These are phyloP conservation scores for Suillus luteus DNA, from an alignment of 768 basidiomycete genomes.

Conservation along the genomic window DNA sequence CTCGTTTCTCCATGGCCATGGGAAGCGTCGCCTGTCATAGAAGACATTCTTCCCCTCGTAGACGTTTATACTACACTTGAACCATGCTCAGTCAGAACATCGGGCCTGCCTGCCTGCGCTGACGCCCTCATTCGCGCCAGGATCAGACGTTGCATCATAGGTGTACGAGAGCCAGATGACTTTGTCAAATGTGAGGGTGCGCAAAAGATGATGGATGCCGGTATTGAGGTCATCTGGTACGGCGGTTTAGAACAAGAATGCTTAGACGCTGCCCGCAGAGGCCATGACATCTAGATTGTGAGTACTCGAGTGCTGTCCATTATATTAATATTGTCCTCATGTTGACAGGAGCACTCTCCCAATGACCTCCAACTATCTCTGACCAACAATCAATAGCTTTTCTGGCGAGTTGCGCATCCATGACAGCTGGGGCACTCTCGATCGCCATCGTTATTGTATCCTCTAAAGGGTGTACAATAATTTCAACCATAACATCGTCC, in stretches of 20 bases:
- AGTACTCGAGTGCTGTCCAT: background rate
- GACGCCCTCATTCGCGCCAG: constrained; percentile 75
- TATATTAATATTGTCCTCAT: background rate
- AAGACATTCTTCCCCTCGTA: constrained; percentile 54
- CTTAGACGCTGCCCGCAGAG: constrained; percentile 73
- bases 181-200: constrained; percentile 95
- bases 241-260: constrained; percentile 78
- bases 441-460: constrained; percentile 25
- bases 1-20: constrained; percentile 27
- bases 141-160: constrained; percentile 80
- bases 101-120: constrained; percentile 84
- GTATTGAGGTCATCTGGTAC: constrained; percentile 76
- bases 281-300: constrained; percentile 32
- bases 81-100: constrained; percentile 89
- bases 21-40: constrained; percentile 27
- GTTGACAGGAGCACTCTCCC: background rate
- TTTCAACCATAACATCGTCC: constrained; percentile 39
- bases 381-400: constrained; percentile 26
- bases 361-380: constrained; percentile 15
- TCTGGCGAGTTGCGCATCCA: constrained; percentile 20
- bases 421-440: constrained; percentile 21
- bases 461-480: constrained; percentile 23
- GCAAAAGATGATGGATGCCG: constrained; percentile 64
- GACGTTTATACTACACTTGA: constrained; percentile 96
- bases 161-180: constrained; percentile 88